phyloP scores from a whole-genome alignment of 805 yeast genomes.

The Saccharomyces jurei region DNA sequence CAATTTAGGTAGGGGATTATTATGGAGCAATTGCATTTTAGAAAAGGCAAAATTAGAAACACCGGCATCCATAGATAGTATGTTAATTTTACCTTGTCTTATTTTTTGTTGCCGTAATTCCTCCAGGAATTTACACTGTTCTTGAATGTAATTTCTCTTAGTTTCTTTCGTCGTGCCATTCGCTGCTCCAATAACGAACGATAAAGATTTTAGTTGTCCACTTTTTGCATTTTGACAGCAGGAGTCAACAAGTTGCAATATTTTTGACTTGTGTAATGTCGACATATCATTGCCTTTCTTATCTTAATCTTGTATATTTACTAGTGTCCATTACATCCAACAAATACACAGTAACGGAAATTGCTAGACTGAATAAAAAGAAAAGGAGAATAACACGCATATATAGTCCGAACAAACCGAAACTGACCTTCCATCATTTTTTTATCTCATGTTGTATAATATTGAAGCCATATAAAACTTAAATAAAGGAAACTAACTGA shows the following conservation, averaged over 20 bases:
- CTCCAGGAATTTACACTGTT: slow-evolving; percentile 10
- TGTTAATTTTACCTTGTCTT: slow-evolving; percentile 11
- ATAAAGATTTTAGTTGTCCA: slow-evolving; percentile 11
- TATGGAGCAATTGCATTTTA: slow-evolving; percentile 19
- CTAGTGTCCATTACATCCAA: background rate
- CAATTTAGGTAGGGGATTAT: slow-evolving; percentile 19
- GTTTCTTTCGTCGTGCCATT: slow-evolving; percentile 15
- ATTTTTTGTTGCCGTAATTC: slow-evolving; percentile 3
- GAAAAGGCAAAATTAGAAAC: slow-evolving; percentile 31
- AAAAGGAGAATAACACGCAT: background rate
- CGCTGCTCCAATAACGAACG: slow-evolving; percentile 17
- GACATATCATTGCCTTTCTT: background rate
- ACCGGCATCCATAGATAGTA: slow-evolving; percentile 34
- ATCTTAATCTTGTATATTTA: background rate
- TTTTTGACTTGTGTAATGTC: background rate
- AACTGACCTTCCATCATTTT: background rate
- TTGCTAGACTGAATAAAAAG: background rate
- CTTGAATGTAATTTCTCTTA: slow-evolving; percentile 8
- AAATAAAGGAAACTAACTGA: background rate
- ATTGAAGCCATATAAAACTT: background rate
- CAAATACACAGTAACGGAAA: background rate
- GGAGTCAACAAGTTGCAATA: background rate
- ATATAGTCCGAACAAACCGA: background rate
- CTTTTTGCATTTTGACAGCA: slow-evolving; percentile 6
- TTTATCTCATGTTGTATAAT: background rate